Conservation (phyloP, 1,284 basidiomycete species). For the Tylopilus sp. region DNA sequence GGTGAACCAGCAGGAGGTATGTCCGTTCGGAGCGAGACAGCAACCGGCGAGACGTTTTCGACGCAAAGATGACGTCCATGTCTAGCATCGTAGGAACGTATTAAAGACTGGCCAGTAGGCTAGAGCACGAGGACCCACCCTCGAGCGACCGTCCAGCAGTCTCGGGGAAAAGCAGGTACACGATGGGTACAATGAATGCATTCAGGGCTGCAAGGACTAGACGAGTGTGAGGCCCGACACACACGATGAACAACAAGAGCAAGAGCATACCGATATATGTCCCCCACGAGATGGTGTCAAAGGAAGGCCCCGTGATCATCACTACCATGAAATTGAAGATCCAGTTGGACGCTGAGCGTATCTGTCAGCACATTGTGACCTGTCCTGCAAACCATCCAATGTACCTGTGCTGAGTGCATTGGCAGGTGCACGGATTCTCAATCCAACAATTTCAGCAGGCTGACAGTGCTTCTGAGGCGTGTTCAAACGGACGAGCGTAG, state of each 20-base stretch:
- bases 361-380: not conserved
- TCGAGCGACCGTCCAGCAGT: constrained; percentile 61
- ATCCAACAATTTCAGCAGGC: constrained; percentile 63
- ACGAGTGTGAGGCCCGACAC: not conserved
- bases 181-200: constrained; percentile 55
- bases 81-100: constrained; percentile 35
- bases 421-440: constrained; percentile 62
- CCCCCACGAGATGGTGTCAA: constrained; percentile 57
- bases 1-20: constrained; percentile 50
- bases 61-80: constrained; percentile 64
- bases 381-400: not conserved
- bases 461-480: constrained; percentile 19
- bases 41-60: constrained; percentile 54
- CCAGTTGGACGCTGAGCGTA: constrained; percentile 48
- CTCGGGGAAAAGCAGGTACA: constrained; percentile 69
- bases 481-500: not conserved
- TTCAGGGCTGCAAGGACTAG: constrained; percentile 60
- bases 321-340: constrained; percentile 65
- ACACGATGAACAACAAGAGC: no score
- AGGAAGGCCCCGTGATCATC: constrained; percentile 65
- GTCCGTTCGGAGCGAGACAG: constrained; percentile 54
- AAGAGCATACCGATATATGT: constrained; percentile 58
- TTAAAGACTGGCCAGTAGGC: not conserved
- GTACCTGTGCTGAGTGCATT: constrained; percentile 58
- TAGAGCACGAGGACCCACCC: constrained; percentile 33